Conservation (phyloP, 202 grass and related monocot species). For the Setaria viridis region DNA sequence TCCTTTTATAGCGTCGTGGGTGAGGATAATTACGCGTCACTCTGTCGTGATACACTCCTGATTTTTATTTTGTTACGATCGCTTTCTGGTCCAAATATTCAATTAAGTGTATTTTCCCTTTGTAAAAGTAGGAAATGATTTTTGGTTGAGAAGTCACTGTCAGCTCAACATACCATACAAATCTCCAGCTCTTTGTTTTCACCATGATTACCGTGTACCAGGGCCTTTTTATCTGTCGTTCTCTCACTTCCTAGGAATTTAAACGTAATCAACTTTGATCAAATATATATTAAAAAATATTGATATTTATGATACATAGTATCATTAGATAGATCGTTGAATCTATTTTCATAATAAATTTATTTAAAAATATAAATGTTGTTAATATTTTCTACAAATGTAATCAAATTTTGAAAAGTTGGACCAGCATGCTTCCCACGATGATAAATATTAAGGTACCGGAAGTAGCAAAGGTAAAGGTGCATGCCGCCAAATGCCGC, state of each 20-base stretch:
- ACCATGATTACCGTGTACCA: not conserved
- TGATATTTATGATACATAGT: too few species aligned
- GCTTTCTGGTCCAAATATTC: conserved; percentile 10
- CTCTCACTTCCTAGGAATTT: too few species aligned
- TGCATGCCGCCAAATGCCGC: not conserved
- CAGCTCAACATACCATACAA: conserved; percentile 2
- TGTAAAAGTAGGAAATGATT: not conserved
- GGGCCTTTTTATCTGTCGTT: too few species aligned
- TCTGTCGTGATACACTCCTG: not conserved
- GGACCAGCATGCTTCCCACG: too few species aligned
- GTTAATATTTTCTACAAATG: too few species aligned
- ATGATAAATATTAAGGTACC: too few species aligned
- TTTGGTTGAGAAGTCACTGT: conserved; percentile 2
- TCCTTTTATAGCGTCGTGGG: not conserved
- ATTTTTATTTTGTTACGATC: conserved; percentile 6
- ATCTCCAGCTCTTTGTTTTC: not conserved
- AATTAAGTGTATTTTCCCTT: not conserved
- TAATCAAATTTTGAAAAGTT: too few species aligned
- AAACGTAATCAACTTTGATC: too few species aligned
- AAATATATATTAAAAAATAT: too few species aligned
- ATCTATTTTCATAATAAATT: too few species aligned
- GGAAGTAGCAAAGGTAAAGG: not conserved
- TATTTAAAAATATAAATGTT: too few species aligned
- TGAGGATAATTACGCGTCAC: not conserved
- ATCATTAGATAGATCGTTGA: too few species aligned